Conservation (phyloP, 192 early-diverging fungal species). For the Linnemannia exigua region DNA sequence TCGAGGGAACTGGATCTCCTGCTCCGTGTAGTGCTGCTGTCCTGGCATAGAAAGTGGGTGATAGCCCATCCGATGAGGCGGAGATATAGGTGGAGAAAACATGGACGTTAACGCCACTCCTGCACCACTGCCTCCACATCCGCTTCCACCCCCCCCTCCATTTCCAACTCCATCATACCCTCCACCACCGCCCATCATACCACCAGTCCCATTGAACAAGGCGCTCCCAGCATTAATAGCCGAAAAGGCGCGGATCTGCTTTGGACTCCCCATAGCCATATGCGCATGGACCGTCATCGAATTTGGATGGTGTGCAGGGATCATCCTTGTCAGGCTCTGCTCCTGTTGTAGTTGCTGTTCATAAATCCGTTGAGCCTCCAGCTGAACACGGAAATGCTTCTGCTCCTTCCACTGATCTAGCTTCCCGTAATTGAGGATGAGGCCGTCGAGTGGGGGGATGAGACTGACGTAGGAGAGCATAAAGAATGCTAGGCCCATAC, state of each 20-base stretch:
- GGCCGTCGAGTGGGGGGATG: conserved; percentile 42
- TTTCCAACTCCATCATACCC: conserved; percentile 5
- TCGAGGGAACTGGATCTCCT: conserved; percentile 22
- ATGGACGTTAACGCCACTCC: conserved; percentile 19
- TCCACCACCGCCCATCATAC: background rate
- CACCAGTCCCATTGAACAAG: conserved; percentile 13
- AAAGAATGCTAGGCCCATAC: conserved; percentile 48
- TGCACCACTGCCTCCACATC: conserved; percentile 4
- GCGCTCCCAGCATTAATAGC: conserved; percentile 23
- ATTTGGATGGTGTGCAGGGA: conserved; percentile 36
- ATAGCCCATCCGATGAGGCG: background rate
- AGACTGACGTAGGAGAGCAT: conserved; percentile 48
- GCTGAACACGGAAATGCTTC: conserved; percentile 48
- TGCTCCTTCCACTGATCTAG: conserved; percentile 52
- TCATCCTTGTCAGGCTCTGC: conserved; percentile 37
- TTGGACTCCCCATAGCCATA: conserved; percentile 28
- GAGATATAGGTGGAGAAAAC: conserved; percentile 36
- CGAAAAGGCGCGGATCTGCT: conserved; percentile 21
- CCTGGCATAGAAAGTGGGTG: background rate
- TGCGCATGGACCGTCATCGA: conserved; percentile 23
- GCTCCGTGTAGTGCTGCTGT: background rate
- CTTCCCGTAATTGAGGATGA: conserved; percentile 49
- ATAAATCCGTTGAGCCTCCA: conserved; percentile 49
- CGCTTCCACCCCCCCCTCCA: background rate
- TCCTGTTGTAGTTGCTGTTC: conserved; percentile 55